Conservation (phyloP, 192 early-diverging fungal genomes). For the Linnemannia schmuckeri region DNA sequence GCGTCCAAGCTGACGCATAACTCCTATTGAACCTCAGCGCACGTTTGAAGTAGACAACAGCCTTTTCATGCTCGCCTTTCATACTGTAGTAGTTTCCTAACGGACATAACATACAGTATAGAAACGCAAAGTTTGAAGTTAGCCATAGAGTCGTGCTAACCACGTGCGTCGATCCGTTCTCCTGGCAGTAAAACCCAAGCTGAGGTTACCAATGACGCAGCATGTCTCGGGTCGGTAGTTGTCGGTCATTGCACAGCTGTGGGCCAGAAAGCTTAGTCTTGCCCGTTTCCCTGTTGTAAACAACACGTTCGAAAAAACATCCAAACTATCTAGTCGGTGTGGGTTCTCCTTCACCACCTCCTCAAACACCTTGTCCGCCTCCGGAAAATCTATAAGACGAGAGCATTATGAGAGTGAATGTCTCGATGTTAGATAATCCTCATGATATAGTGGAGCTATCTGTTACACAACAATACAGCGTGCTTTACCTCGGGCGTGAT, state of each 20-base stretch:
- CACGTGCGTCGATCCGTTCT: not conserved
- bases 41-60: conserved; percentile 87
- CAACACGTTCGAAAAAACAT: conserved; percentile 90
- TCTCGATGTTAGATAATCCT: not conserved
- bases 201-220: conserved; percentile 70
- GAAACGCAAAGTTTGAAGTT: not conserved
- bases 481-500: conserved; percentile 61
- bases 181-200: not conserved
- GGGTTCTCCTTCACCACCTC: conserved; percentile 80
- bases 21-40: conserved; percentile 85
- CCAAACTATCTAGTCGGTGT: conserved; percentile 82
- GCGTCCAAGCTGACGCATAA: conserved; percentile 87
- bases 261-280: conserved; percentile 84
- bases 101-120: not conserved
- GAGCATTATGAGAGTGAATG: not conserved
- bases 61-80: conserved; percentile 84
- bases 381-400: conserved; percentile 73
- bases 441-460: not conserved
- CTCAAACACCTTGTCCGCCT: conserved; percentile 78
- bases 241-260: conserved; percentile 77
- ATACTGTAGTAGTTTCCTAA: conserved; percentile 91
- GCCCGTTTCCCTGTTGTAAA: conserved; percentile 80
- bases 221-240: conserved; percentile 91
- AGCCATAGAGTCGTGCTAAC: not conserved
- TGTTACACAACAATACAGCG: not conserved